Base-by-base conservation (phyloP, 225 moss, liverwort and hornwort species). In the Sphagnum contortum region DNA sequence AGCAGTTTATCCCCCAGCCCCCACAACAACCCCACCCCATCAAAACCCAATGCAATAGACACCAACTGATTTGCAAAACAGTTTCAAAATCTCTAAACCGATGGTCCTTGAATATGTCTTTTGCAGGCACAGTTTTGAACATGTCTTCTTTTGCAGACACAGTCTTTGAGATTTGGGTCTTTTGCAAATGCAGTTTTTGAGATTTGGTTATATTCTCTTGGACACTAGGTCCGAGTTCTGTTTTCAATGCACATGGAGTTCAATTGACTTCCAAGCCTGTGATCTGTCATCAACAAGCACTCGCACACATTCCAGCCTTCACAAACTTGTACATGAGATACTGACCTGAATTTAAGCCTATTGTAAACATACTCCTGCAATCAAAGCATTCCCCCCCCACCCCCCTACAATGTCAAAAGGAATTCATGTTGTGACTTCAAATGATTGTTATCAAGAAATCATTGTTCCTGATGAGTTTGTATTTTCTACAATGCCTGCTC, bases 361-460 rank as follows among this genome's bases (percentile, higher is more conserved):
- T 88, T 93, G 79, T 90, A 93, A 5, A 93, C 84, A 65, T 90
- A 93, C 78, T 93, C 93, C 93, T 93, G 84, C 69, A 74, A 48
- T 70, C 72, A 75, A 50, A 54, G 44, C 65, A 70, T 44, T 5
- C 57, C 5, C 0, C 29, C 29, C 29, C 29, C 29, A 1, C 29
- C 29, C 29, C 29, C 29, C 0, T 1, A 13, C 58, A 44, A 44
- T 5, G 58, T 44, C 4, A 6, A 58, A 2, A 44, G 58, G 29
- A 13, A 13, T 58, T 13, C 44, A 13, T 58, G 14, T 12, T 6
- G 7, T 57, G 2, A 13, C 56, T 29, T 29, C 29, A 29, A 29
- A 56, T 2, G 3, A 11, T 57, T 13, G 13, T 13, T 5, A 11
- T 57, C 56, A 11, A 57, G 56, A 11, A 4, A 57, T 4, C 3